Evolutionary conservation across 306 rosid genomes (phyloP).

Genomic region (Inga leiocalycina): DNA sequence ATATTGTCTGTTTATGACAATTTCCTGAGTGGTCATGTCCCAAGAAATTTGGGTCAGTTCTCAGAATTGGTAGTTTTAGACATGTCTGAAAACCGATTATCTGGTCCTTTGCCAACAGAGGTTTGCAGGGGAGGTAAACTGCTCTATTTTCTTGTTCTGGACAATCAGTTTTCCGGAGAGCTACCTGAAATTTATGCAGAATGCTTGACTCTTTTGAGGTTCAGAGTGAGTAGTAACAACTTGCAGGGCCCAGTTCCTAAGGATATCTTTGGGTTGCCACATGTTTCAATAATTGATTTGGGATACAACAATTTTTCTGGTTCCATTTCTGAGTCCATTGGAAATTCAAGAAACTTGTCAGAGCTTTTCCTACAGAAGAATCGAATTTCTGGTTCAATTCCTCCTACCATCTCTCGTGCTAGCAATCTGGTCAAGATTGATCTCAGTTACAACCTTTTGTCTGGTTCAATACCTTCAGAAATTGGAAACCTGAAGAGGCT

Average conservation of each 20-base stretch:
- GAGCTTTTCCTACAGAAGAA: conserved; percentile 62
- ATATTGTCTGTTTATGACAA: conserved; percentile 65
- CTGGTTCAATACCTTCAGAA: conserved; percentile 64
- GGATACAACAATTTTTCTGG: conserved; percentile 54
- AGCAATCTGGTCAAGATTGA: conserved; percentile 63
- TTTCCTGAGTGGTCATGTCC: conserved; percentile 50
- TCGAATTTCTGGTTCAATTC: conserved; percentile 54
- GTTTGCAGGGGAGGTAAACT: conserved; percentile 57
- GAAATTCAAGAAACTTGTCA: conserved; percentile 53
- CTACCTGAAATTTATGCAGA: conserved; percentile 47
- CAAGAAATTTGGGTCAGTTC: conserved; percentile 49
- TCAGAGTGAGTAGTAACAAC: conserved; percentile 55
- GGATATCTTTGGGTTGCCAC: conserved; percentile 55
- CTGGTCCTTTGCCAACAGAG: conserved; percentile 60
- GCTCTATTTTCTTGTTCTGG: conserved; percentile 53
- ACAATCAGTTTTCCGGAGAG: conserved; percentile 55
- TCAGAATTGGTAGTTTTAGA: conserved; percentile 55
- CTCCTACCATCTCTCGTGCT: conserved; percentile 53
- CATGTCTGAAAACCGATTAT: conserved; percentile 64
- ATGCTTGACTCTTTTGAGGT: conserved; percentile 57
- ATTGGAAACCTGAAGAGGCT: conserved; percentile 55
- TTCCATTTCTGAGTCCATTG: conserved; percentile 43
- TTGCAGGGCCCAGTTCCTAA: conserved; percentile 56
- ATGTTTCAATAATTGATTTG: conserved; percentile 59
- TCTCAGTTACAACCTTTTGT: conserved; percentile 56